Evolutionary conservation across 1,139 yeast species (phyloP).

Genomic region (Zygosaccharomyces sapae): DNA sequence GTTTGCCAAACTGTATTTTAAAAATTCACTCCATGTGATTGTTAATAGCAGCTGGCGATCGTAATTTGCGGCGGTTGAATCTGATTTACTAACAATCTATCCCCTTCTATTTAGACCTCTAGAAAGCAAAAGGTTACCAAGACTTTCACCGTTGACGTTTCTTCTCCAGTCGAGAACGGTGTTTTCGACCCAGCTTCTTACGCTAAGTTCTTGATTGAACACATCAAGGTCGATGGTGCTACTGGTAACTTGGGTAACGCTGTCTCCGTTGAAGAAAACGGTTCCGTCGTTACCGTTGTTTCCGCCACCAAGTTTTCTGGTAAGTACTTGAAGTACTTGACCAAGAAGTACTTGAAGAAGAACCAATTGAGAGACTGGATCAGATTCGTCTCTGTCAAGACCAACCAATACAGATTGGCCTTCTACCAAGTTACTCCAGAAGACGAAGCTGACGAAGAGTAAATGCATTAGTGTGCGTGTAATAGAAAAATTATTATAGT

Average conservation of each 20-base stretch:
- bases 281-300: constrained; percentile 78
- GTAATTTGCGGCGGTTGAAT: constrained; percentile 11
- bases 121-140: constrained; percentile 75
- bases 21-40: constrained; percentile 38
- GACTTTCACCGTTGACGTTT: constrained; percentile 94
- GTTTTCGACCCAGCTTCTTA: constrained; percentile 96
- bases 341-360: constrained; percentile 99
- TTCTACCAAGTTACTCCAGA: constrained; percentile 99
- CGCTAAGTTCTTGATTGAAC: constrained; percentile 97
- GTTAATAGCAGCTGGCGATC: constrained; percentile 40
- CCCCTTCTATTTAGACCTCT: constrained; percentile 52
- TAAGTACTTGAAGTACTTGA: constrained; percentile 98
- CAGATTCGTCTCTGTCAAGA: constrained; percentile 95
- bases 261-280: constrained; percentile 81
- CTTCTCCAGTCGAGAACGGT: constrained; percentile 97
- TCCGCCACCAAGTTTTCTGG: constrained; percentile 97
- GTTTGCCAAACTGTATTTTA: constrained; percentile 34
- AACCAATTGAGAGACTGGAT: constrained; percentile 99
- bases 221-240: constrained; percentile 97
- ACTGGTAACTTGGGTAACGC: constrained; percentile 96
- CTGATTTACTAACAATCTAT: constrained; percentile 21
- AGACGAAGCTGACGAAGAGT: constrained; percentile 74
- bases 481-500: background rate
- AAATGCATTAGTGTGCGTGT: constrained; percentile 21
- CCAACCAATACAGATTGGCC: constrained; percentile 95